Evolutionary conservation across 257 asterid species (phyloP), one percentile per base, ranked within the genome.

Genomic region (Solanum clarkiae): DNA sequence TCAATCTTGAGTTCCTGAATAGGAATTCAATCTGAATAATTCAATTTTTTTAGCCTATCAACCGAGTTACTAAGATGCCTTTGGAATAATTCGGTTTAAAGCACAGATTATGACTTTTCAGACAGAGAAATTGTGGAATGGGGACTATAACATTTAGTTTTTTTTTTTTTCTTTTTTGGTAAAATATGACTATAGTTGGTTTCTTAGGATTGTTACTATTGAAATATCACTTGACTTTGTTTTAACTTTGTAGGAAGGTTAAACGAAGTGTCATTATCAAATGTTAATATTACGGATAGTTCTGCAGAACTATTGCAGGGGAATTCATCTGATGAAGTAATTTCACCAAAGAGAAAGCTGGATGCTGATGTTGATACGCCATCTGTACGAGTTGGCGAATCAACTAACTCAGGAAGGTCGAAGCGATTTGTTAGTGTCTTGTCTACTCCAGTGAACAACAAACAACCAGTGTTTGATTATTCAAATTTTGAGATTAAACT

Each of bases 161-260:
- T 22, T 29, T 32, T 32, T 32, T 22, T 13, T 32, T 32, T 15
- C 17, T 81, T 22, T 40, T n/a, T 66, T 66, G 84, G 77, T 62
- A 40, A 42, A 72, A 16, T 29, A n/a, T 16, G 49, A n/a, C 24
- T 44, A 11, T 7, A 10, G 26, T 40, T 53, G 84, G 84, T 55
- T 75, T 3, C 44, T 62, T 20, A 15, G 36, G 51, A 36, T 18
- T 13, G 5, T 54, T 63, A 13, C 15, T 17, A 24, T 77, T 26
- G 63, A 53, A 53, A 16, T 26, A 54, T 36, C 57, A 62, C 57
- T 3, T 63, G 42, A 24, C 16, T 5, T 65, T 17, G 14, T 71
- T 62, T 60, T 13, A 29, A 45, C 29, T 65, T 54, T 86, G 77
- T 75, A 86, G 89, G 86, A 29, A 86, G 66, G 45, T 10, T 55